Evolutionary conservation across 2,329 filamentous ascomycete genomes (phyloP).

Genomic region (Volutella citrinella): DNA sequence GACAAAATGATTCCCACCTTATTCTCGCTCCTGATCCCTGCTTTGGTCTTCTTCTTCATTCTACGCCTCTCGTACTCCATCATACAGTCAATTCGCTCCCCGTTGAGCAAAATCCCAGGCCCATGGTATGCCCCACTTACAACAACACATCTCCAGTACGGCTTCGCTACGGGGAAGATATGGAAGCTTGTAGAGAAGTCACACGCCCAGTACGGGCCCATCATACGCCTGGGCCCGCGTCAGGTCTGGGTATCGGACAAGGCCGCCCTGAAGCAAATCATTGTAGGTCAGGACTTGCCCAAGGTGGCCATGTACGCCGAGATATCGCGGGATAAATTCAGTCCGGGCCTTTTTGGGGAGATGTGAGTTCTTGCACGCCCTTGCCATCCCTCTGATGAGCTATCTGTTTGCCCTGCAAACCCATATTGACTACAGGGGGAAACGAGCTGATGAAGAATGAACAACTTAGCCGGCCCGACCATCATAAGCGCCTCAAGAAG

Average conservation of each 20-base stretch:
- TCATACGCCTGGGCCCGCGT: neutral
- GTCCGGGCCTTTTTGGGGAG: constrained; percentile 1
- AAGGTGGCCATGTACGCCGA: constrained; percentile 3
- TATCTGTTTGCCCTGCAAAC: too few species aligned
- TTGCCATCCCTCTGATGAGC: too few species aligned
- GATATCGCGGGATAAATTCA: constrained; percentile 1
- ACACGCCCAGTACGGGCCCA: neutral
- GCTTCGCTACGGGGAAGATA: neutral
- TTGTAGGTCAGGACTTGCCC: neutral
- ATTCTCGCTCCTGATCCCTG: too few species aligned
- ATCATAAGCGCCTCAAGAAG: constrained; percentile 2
- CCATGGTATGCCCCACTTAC: constrained; percentile 1
- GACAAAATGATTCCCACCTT: too few species aligned
- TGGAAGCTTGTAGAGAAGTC: constrained; percentile 1
- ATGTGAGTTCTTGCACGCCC: neutral
- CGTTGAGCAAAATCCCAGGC: neutral
- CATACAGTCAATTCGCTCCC: too few species aligned
- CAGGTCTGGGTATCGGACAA: constrained; percentile 3
- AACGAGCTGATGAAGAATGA: too few species aligned
- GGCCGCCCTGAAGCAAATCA: neutral
- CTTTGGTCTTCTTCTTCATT: too few species aligned
- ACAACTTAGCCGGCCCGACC: neutral
- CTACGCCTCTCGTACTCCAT: too few species aligned
- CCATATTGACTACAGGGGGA: too few species aligned
- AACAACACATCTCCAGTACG: neutral